Evolutionary conservation across 2,329 filamentous ascomycete genomes (phyloP).

Genomic region (Tolypocladium guangdongense): DNA sequence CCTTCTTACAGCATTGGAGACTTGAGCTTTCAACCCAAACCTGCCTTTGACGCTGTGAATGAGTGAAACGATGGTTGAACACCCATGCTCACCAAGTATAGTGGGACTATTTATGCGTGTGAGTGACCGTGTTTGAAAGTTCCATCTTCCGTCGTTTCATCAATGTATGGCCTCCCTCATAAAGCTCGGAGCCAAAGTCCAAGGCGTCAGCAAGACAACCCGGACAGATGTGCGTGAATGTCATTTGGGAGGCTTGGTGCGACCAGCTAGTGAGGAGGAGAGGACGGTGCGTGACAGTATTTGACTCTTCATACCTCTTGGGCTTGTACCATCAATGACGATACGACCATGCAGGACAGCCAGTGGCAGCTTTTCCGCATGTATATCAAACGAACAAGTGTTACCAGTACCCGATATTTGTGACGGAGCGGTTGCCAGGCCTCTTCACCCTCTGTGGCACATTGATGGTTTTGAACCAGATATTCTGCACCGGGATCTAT

Average conservation of each 20-base stretch:
- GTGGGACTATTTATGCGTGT: background rate
- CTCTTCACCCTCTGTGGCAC: too few relatives aligned
- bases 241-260: background rate
- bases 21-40: background rate
- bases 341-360: background rate
- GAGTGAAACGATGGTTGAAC: background rate
- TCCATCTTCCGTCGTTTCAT: background rate
- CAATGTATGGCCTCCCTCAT: background rate
- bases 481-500: background rate
- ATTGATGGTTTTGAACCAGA: too few relatives aligned
- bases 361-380: background rate
- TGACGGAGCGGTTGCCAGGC: too few relatives aligned
- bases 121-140: background rate
- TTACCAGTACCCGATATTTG: background rate
- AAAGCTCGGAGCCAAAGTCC: too few relatives aligned
- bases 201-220: too few relatives aligned
- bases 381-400: background rate
- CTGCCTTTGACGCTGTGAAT: background rate
- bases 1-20: too few relatives aligned
- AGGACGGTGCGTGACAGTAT: too few relatives aligned
- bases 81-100: background rate
- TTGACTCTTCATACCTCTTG: too few relatives aligned
- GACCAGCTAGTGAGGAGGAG: background rate
- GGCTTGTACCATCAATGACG: too few relatives aligned
- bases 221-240: too few relatives aligned